Base-by-base conservation (phyloP, 1,139 yeast genomes). In the Scheffersomyces stambukii region DNA sequence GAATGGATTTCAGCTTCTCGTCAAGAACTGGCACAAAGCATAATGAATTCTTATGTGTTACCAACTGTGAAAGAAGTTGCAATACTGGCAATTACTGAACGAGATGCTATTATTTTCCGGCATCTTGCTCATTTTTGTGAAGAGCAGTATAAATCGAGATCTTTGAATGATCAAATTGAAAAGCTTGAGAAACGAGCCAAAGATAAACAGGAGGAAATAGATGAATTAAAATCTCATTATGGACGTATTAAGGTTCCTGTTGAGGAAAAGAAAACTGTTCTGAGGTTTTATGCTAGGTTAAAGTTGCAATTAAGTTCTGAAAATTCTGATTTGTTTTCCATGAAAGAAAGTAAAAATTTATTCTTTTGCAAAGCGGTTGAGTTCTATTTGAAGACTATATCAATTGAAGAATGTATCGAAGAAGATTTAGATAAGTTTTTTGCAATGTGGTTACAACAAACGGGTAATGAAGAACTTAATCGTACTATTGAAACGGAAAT, bases 381-480 rank as follows among this genome's bases (percentile, higher is more conserved):
- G 24, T 80, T 71, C 41, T 85, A 81, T 45, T 49, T 86, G 32
- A 64, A 60, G 28, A 64, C 84, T 27, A 57, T 81, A 17, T 54
- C 61, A 14, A 50, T 69, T 24, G 72, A 67, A 21, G 61, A 58
- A 9, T 10, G n/a, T 3, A 66, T 62, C 36, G 75, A 70, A 31
- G 81, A 77, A 35, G 81, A 76, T 34, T 60, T 82, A 29, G 95
- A 86, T 42, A 71, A 84, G 31, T 81, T 89, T 38, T 80, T 89
- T 49, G 82, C 93, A 0, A 53, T 89, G n/a, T 89, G 96, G 95
- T 64, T 91, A 23, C 84, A 81, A 35, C 70, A 72, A 41, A 64
- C 77, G 3, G 50, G 50, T 5, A 63, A 65, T 27, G 68, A 57
- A 1, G 53, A 48, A 1, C 48, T 77, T 5, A 74, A 71, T 41